Percentiles rank a stretch among this genome's conserved stretches.
Conservation (phyloP, 306 rosid species). For the Amphicarpaea edgeworthii region DNA sequence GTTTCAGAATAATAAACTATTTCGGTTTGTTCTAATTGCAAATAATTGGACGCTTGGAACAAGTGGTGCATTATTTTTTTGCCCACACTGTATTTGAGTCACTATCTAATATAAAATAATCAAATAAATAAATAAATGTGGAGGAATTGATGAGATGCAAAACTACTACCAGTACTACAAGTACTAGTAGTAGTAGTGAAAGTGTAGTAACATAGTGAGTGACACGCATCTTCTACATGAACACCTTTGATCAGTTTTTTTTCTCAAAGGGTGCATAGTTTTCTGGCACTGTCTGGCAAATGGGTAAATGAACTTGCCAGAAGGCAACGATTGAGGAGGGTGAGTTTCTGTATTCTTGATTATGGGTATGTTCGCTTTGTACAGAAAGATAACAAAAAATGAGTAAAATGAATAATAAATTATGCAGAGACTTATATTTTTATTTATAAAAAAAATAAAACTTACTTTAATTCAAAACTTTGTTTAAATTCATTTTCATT, state of each 20-base stretch:
- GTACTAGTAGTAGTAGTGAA: too few relatives aligned
- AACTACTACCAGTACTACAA: neutral
- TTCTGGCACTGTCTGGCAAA: slow-evolving; percentile 25
- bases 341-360: too few relatives aligned
- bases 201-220: neutral
- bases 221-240: slow-evolving; percentile 36
- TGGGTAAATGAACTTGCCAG: slow-evolving; percentile 40
- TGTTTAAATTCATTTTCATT: too few relatives aligned
- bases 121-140: neutral
- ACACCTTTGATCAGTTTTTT: neutral
- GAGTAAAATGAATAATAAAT: too few relatives aligned
- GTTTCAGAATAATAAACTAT: slow-evolving; percentile 17
- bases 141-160: slow-evolving; percentile 8
- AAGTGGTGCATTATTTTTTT: slow-evolving; percentile 43
- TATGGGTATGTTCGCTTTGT: too few relatives aligned
- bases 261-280: slow-evolving; percentile 35
- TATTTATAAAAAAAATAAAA: too few relatives aligned
- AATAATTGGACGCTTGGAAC: slow-evolving; percentile 47
- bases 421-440: too few relatives aligned
- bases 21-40: slow-evolving; percentile 44
- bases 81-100: slow-evolving; percentile 8
- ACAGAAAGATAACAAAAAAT: too few relatives aligned
- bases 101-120: slow-evolving; percentile 33
- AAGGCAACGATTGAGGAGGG: slow-evolving; percentile 42
- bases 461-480: too few relatives aligned